These are phyloP conservation scores for Wickerhamiella bombiphila DNA, from an alignment of 805 yeast species.

Conservation along the genomic window DNA sequence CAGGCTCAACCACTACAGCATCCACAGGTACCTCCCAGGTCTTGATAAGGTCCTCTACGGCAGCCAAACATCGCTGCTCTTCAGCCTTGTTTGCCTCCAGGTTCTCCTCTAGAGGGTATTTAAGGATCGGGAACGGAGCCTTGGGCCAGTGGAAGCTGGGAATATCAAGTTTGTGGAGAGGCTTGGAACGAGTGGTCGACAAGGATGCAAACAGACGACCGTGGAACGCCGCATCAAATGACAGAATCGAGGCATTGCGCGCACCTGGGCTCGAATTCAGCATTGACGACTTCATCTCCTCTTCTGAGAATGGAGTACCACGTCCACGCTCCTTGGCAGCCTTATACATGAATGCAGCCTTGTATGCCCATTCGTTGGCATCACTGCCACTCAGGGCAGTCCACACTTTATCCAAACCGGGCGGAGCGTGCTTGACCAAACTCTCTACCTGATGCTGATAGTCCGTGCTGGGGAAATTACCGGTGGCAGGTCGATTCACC, in stretches of 20 bases:
- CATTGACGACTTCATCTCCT: conserved; percentile 66
- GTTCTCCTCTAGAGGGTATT: conserved; percentile 66
- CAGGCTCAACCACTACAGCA: conserved; percentile 80
- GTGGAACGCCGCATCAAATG: conserved; percentile 83
- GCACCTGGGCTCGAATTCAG: conserved; percentile 74
- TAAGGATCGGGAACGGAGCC: conserved; percentile 76
- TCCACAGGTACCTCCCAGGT: conserved; percentile 70
- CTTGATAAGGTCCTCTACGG: conserved; percentile 55
- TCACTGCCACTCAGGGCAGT: conserved; percentile 74
- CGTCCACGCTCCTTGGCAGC: conserved; percentile 56
- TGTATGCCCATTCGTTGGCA: conserved; percentile 79
- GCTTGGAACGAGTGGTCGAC: conserved; percentile 84
- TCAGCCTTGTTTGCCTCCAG: conserved; percentile 53
- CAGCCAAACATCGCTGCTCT: conserved; percentile 66
- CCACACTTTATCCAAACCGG: conserved; percentile 63
- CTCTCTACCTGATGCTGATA: conserved; percentile 36
- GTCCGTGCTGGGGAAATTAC: conserved; percentile 64
- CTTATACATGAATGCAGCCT: conserved; percentile 76
- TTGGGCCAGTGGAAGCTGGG: conserved; percentile 97
- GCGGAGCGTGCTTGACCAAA: conserved; percentile 60
- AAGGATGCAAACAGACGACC: conserved; percentile 89
- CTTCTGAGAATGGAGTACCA: conserved; percentile 41
- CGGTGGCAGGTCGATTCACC: conserved; percentile 73
- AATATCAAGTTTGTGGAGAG: conserved; percentile 74
- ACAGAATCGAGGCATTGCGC: conserved; percentile 70